These are phyloP conservation scores for Sclerotinia borealis DNA, from an alignment of 2,329 filamentous ascomycete genomes.

Conservation along the genomic window DNA sequence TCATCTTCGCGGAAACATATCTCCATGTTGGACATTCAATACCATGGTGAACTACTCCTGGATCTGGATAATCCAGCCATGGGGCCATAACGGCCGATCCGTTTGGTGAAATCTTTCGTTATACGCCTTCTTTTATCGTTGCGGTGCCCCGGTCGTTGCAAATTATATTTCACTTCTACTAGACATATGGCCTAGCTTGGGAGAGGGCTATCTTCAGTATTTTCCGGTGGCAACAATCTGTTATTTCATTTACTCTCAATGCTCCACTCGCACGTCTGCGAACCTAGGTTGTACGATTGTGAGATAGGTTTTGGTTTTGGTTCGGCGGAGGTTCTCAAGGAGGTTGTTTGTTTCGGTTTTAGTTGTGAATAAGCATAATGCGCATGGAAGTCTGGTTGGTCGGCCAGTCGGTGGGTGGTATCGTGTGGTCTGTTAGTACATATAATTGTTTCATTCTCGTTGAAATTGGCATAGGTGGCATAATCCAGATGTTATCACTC, in stretches of 20 bases:
- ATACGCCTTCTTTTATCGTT: background rate
- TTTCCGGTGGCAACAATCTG: background rate
- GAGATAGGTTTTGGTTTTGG: background rate
- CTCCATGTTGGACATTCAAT: background rate
- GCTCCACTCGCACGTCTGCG: background rate
- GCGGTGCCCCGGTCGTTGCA: background rate
- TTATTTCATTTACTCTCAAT: background rate
- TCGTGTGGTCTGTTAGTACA: background rate
- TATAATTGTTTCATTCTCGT: background rate
- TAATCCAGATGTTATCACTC: background rate
- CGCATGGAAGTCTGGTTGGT: background rate
- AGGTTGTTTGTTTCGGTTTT: background rate
- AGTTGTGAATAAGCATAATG: background rate
- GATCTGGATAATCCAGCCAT: background rate
- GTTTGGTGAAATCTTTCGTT: background rate
- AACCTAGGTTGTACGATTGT: background rate
- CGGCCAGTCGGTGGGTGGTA: background rate
- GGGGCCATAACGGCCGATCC: background rate
- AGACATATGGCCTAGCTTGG: too few relatives aligned
- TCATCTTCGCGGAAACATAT: background rate
- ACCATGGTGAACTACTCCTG: background rate
- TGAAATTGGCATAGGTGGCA: background rate
- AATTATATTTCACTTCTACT: background rate
- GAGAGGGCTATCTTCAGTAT: background rate
- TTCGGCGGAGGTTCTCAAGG: background rate